Percentiles rank a stretch among this genome's conserved stretches.
Evolutionary conservation across 2,329 filamentous ascomycete species (phyloP).

Genomic region (Fusarium circinatum): DNA sequence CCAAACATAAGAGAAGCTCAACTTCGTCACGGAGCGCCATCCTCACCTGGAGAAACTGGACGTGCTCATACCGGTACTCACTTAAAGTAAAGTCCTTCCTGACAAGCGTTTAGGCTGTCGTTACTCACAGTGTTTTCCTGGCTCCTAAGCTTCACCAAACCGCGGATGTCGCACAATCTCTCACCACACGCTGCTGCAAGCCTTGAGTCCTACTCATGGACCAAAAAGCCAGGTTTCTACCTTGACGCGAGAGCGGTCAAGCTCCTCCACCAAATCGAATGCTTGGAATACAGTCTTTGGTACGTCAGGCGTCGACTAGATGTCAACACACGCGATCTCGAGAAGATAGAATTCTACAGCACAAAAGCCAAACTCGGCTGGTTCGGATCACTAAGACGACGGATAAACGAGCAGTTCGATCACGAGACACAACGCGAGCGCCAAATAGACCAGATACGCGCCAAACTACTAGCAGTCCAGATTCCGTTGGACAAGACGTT

Average conservation of each 20-base stretch:
- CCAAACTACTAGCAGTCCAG: fast-evolving
- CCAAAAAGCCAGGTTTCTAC: neutral
- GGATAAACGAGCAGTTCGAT: neutral
- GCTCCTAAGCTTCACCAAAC: neutral
- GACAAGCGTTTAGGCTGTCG: no score
- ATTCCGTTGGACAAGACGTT: fast-evolving
- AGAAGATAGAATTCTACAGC: neutral
- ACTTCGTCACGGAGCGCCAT: neutral
- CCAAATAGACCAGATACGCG: neutral
- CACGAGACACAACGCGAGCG: neutral
- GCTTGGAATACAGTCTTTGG: neutral
- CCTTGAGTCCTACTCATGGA: neutral
- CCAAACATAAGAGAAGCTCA: neutral
- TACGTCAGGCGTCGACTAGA: neutral
- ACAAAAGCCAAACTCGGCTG: neutral
- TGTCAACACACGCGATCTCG: neutral
- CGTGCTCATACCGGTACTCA: no score
- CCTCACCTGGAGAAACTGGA: no score
- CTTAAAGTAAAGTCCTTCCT: neutral
- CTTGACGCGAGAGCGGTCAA: neutral
- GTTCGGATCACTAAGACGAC: neutral
- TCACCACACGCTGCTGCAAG: neutral
- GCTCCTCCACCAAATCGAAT: neutral
- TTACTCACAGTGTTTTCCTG: neutral
- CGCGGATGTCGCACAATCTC: neutral